Evolutionary conservation across 768 basidiomycete species (phyloP), one percentile per base, ranked within the genome.

Genomic region (Hemileccinum rubropunctum): DNA sequence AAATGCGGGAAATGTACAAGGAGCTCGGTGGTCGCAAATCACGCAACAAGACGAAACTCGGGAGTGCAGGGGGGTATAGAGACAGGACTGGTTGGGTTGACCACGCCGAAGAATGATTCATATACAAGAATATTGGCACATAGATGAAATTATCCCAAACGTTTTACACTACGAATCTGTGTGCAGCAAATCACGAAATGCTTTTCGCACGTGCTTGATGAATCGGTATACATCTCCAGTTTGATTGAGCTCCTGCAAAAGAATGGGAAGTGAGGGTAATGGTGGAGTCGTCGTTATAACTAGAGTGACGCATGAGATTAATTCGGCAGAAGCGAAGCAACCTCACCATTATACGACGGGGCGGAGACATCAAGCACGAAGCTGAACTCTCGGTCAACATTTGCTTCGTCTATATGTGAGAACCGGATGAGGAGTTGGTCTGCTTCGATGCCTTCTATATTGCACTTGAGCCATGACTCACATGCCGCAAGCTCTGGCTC

Each of bases 1-100:
- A 93, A 67, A 91, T 93, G 86, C 80, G 93, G 35, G 88, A 87
- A 59, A 84, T 87, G 77, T 97, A 95, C 73, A 95, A 95, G 71
- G 87, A 90, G 48, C 71, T 95, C 10, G 88, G 87, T 17, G 93
- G 93, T 14, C 78, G 93, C 54, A 97, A 95, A 70, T 74, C 83
- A 3, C 80, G 78, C 61, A 71, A 65, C 14, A 97, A 95, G 72
- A 74, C 76, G 34, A 92, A 90, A 67, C 72, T 90, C 36, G 89
- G 87, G 6, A 79, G 80, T 50, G 62, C 76, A 2, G 78, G 78
- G 8, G 77, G 80, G 8, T 67, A 73, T 45, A 79, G 88, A 63
- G 92, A 95, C 63, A 86, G 79, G 62, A 90, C 89, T 11, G 91
- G 91, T 28, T 90, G 88, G 82, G 80, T 73, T 48, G 71, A 69